A percentile compares a stretch with the other conserved stretches of the same genome.
Evolutionary conservation across 129 eudicot genomes (phyloP).

Genomic region (Mikania micrantha): DNA sequence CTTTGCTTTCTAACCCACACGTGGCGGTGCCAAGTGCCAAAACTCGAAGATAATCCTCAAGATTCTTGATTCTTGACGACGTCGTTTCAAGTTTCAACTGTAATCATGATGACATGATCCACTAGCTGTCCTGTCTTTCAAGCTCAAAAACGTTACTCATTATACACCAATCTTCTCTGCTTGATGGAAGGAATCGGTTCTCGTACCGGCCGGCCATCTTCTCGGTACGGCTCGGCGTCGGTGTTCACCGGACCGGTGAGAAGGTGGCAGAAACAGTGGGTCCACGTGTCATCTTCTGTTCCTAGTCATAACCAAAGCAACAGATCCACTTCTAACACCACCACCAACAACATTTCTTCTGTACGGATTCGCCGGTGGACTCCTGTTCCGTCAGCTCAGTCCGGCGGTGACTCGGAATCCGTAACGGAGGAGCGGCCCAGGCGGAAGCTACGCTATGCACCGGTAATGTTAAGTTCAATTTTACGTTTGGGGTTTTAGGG

Average conservation of each 20-base stretch:
- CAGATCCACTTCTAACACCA: slow-evolving; percentile 10
- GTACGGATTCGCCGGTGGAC: slow-evolving; percentile 57
- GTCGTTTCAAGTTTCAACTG: slow-evolving; percentile 5
- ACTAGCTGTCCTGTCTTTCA: neutral
- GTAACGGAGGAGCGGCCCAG: slow-evolving; percentile 30
- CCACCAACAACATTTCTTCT: slow-evolving; percentile 16
- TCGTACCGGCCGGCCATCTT: slow-evolving; percentile 54
- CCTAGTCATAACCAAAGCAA: slow-evolving; percentile 1
- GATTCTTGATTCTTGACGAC: slow-evolving; percentile 15
- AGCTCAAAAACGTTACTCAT: neutral
- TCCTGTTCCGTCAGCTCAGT: slow-evolving; percentile 22
- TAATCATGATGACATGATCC: slow-evolving; percentile 13
- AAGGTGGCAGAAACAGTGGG: slow-evolving; percentile 84
- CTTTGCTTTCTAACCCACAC: slow-evolving; percentile 3
- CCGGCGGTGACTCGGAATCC: slow-evolving; percentile 20
- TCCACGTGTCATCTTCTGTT: slow-evolving; percentile 26
- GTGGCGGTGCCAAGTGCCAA: slow-evolving; percentile 22
- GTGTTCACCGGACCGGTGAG: slow-evolving; percentile 67
- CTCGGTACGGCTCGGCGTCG: slow-evolving; percentile 60
- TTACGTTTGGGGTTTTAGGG: neutral
- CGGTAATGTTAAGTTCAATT: slow-evolving; percentile 29
- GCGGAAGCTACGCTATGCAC: slow-evolving; percentile 58
- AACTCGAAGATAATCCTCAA: too few relatives aligned
- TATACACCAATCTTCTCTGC: slow-evolving; percentile 16
- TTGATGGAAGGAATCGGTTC: slow-evolving; percentile 60